phyloP scores from a whole-genome alignment of 2,329 filamentous ascomycete genomes.

The Xylariaceae sp. region DNA sequence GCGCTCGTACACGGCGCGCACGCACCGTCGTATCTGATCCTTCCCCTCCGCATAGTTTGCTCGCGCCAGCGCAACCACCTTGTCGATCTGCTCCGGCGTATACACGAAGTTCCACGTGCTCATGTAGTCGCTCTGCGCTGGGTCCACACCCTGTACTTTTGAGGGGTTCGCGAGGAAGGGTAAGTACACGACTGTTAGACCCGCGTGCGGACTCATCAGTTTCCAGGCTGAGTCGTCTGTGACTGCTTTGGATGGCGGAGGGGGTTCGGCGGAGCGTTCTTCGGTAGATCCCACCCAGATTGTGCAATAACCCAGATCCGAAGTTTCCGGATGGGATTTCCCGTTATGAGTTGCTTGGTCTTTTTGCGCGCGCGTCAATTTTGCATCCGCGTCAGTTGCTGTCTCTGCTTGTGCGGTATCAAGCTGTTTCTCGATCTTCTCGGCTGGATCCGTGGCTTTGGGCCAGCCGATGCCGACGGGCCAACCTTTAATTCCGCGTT shows the following conservation, averaged over 20 bases:
- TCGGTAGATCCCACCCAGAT: slow-evolving; percentile 87
- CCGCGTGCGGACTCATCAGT: slow-evolving; percentile 70
- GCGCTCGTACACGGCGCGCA: slow-evolving; percentile 86
- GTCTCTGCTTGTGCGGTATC: slow-evolving; percentile 60
- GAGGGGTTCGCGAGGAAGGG: slow-evolving; percentile 74
- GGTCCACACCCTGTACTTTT: slow-evolving; percentile 75
- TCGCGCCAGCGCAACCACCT: slow-evolving; percentile 71
- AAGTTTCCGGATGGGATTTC: slow-evolving; percentile 40
- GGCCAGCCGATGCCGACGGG: slow-evolving; percentile 95
- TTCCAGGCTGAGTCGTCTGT: slow-evolving; percentile 60
- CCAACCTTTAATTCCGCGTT: slow-evolving; percentile 90
- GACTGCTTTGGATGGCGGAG: slow-evolving; percentile 46
- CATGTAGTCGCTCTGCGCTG: slow-evolving; percentile 76
- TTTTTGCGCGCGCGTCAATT: slow-evolving; percentile 55
- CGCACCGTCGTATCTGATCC: slow-evolving; percentile 69
- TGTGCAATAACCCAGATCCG: slow-evolving; percentile 83
- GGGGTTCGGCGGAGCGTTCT: slow-evolving; percentile 59
- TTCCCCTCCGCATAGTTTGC: slow-evolving; percentile 84
- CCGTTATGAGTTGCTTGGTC: slow-evolving; percentile 20
- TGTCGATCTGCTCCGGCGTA: slow-evolving; percentile 82
- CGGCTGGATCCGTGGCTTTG: slow-evolving; percentile 50
- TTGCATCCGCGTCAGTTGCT: slow-evolving; percentile 55
- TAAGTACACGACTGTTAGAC: slow-evolving; percentile 85
- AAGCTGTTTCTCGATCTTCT: slow-evolving; percentile 60
- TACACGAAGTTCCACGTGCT: slow-evolving; percentile 99